Base-by-base conservation (phyloP, 2,329 filamentous ascomycete genomes). In the Peltaster fructicola region DNA sequence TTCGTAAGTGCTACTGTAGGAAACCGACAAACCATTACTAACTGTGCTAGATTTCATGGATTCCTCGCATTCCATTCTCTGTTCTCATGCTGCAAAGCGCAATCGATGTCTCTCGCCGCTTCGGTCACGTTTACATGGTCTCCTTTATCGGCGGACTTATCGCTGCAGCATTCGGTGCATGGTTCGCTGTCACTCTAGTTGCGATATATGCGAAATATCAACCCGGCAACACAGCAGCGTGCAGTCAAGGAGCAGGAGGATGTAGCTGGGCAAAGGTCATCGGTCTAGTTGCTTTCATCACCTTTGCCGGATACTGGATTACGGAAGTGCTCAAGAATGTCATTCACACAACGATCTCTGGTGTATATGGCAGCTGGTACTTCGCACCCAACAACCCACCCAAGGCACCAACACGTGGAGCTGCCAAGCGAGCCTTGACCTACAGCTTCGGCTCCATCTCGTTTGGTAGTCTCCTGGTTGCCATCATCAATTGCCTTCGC, bases 321-420 rank as follows among this genome's bases (percentile, higher is more conserved):
- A 75, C 78, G 2, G 85, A 95, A 48, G 85, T 77, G 65, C 57
- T 93, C 39, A 93, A 93, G 58, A 92, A 91, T 52, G 82, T 79
- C 1, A 79, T 92, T 22, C 82, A 95, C 47, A 76, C 75, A 2
- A 82, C 72, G 13, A 76, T 92, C 30, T 77, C 81, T 0, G 84
- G 85, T 1, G 73, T 92, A 1, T 93, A 91, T 40, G 84, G 81
- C 1, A 75, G 76, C 1, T 95, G 85, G 85, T 95, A 91, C 56
- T 93, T 91, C 48, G 75, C 68, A 36, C 53, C 60, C 6, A 54
- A 64, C 14, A 64, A 67, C 28, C 76, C 80, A 41, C 81, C 84
- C 15, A 72, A 66, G 34, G 72, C 72, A 7, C 73, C 80, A 1
- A 93, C 85, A 1, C 68, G 81, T 8, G 78, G 80, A n/a, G 78